These are phyloP conservation scores for Epichloe sylvatica DNA, from an alignment of 2,329 filamentous ascomycete species.

Conservation along the genomic window DNA sequence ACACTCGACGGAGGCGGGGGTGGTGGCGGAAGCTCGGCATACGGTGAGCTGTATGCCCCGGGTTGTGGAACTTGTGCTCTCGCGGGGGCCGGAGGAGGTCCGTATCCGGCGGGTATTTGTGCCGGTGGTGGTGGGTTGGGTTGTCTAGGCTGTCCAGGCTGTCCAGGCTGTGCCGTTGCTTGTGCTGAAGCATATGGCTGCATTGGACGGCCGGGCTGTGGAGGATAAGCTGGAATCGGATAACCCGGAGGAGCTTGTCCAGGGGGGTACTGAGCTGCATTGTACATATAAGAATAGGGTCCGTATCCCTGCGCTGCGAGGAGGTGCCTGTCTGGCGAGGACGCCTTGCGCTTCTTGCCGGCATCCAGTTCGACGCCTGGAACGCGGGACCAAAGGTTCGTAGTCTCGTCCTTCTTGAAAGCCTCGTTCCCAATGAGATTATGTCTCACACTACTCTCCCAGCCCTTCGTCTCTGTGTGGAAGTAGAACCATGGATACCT, in stretches of 20 bases:
- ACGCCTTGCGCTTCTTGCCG: constrained; percentile 45
- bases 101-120: constrained; percentile 21
- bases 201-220: constrained; percentile 18
- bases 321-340: constrained; percentile 35
- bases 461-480: constrained; percentile 47
- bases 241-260: constrained; percentile 22
- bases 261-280: constrained; percentile 20
- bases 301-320: constrained; percentile 25
- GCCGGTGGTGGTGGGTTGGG: not conserved
- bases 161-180: constrained; percentile 8
- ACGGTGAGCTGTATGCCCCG: constrained; percentile 24
- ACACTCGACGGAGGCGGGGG: constrained; percentile 16
- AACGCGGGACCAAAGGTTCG: constrained; percentile 43
- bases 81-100: constrained; percentile 22
- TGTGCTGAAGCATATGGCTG: constrained; percentile 13
- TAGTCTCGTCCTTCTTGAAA: constrained; percentile 44
- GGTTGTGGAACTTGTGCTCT: constrained; percentile 19
- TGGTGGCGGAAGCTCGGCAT: constrained; percentile 18
- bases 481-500: constrained; percentile 48
- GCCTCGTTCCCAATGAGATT: constrained; percentile 49
- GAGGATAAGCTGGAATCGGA: constrained; percentile 20
- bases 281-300: constrained; percentile 23
- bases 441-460: constrained; percentile 51
- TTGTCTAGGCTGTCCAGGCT: constrained; percentile 3
- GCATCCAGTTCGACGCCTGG: constrained; percentile 45